These are phyloP conservation scores for Trichophyton equinum DNA, from an alignment of 2,329 filamentous ascomycete genomes.

Conservation along the genomic window DNA sequence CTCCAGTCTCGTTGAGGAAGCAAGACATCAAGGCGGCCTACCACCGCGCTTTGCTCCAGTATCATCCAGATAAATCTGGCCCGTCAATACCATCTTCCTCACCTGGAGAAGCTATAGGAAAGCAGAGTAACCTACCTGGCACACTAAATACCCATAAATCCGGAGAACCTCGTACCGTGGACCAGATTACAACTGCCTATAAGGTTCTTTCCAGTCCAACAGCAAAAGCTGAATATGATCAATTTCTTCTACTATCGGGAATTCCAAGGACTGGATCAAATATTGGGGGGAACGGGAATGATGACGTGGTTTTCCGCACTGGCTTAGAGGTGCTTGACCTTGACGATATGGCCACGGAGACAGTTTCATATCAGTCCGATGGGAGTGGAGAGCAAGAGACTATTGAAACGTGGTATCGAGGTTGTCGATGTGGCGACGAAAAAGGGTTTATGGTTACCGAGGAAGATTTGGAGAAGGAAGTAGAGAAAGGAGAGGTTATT, in stretches of 20 bases:
- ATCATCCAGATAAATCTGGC: constrained; percentile 43
- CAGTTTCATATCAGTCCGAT: constrained; percentile 21
- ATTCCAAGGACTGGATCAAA: constrained; percentile 16
- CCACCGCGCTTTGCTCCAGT: constrained; percentile 41
- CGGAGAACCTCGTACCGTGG: constrained; percentile 31
- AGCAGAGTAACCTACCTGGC: background rate
- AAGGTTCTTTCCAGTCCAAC: constrained; percentile 37
- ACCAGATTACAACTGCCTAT: constrained; percentile 49
- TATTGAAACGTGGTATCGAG: constrained; percentile 36
- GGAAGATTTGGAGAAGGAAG: constrained; percentile 40
- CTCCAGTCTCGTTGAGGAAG: constrained; percentile 21
- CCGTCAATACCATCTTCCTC: constrained; percentile 4
- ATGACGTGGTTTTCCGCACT: constrained; percentile 29
- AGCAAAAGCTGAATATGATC: constrained; percentile 39
- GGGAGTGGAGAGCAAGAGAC: constrained; percentile 36
- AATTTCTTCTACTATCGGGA: constrained; percentile 23
- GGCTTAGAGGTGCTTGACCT: constrained; percentile 48
- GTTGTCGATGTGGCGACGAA: constrained; percentile 48
- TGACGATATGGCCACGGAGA: constrained; percentile 39
- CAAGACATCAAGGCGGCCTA: constrained; percentile 44
- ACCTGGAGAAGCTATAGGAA: background rate
- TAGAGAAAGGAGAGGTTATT: constrained; percentile 43
- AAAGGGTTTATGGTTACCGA: constrained; percentile 44
- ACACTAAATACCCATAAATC: background rate
- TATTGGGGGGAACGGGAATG: constrained; percentile 14